Percentiles rank a stretch among this genome's conserved stretches.
Evolutionary conservation across 345 rosid genomes (phyloP).

Genomic region (Turnera subulata): DNA sequence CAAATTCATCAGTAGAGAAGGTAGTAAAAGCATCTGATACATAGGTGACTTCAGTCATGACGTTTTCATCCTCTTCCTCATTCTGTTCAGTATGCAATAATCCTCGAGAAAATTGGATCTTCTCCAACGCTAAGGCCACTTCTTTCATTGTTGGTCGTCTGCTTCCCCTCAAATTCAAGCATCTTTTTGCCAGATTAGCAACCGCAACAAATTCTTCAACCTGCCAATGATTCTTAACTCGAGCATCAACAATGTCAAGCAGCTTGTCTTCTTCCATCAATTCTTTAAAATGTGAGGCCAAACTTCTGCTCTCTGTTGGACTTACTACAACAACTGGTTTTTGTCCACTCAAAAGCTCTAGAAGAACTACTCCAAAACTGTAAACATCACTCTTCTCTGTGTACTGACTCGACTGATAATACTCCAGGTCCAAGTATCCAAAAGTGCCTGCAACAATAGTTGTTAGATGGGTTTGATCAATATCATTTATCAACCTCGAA

Average conservation of each 20-base stretch:
- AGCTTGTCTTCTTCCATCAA: conserved; percentile 7
- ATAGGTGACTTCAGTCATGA: too few species aligned
- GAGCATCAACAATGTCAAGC: conserved; percentile 4
- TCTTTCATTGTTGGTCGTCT: conserved; percentile 11
- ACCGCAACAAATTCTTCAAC: background rate
- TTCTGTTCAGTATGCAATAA: too few species aligned
- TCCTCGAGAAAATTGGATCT: too few species aligned
- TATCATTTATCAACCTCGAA: conserved; percentile 13
- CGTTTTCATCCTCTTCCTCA: too few species aligned
- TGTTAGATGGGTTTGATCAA: conserved; percentile 22
- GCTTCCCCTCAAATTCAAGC: conserved; percentile 9
- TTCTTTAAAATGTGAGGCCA: conserved; percentile 11
- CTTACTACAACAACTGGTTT: conserved; percentile 9
- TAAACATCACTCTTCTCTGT: conserved; percentile 23
- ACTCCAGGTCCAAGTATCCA: conserved; percentile 24
- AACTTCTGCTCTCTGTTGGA: conserved; percentile 1
- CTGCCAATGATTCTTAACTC: background rate
- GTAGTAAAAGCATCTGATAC: too few species aligned
- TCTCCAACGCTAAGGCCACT: conserved; percentile 14
- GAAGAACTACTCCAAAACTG: conserved; percentile 24
- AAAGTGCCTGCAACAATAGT: conserved; percentile 23
- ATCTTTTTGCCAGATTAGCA: conserved; percentile 12
- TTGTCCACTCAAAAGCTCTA: conserved; percentile 15
- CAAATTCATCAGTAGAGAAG: too few species aligned
- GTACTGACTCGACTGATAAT: conserved; percentile 1